Evolutionary conservation across 257 asterid genomes (phyloP).

Genomic region (Asclepias syriaca): DNA sequence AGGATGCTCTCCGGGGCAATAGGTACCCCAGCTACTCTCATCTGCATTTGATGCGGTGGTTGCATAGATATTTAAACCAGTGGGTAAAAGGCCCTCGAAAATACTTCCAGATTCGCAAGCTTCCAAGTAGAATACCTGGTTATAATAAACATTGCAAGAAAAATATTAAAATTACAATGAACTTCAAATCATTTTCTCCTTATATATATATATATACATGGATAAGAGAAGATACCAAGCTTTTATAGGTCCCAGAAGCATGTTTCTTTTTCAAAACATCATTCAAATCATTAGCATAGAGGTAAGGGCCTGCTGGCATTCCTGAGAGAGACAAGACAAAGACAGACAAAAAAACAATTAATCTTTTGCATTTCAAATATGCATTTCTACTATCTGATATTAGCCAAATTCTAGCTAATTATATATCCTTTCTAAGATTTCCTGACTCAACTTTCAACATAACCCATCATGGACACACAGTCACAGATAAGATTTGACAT

Average conservation of each 20-base stretch:
- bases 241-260: constrained; percentile 80
- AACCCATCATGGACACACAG: not conserved
- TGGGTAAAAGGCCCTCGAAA: constrained; percentile 90
- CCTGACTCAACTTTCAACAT: not conserved
- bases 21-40: constrained; percentile 97
- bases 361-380: not conserved
- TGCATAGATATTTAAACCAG: constrained; percentile 79
- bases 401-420: not conserved
- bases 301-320: constrained; percentile 72
- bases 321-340: constrained; percentile 41
- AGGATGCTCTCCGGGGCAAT: constrained; percentile 90
- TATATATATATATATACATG: too few species aligned
- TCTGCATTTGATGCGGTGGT: constrained; percentile 95
- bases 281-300: constrained; percentile 70
- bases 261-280: constrained; percentile 61
- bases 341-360: not conserved
- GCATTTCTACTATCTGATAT: not conserved
- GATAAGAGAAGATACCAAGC: constrained; percentile 50
- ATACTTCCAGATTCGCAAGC: constrained; percentile 98
- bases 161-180: constrained; percentile 12
- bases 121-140: constrained; percentile 87
- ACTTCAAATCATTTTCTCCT: not conserved
- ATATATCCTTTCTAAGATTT: not conserved
- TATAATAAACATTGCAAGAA: not conserved
- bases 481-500: too few species aligned